Percentiles rank a stretch among this genome's conserved stretches.
Evolutionary conservation across 2,329 filamentous ascomycete species (phyloP).

Genomic region (Cytospora mali): DNA sequence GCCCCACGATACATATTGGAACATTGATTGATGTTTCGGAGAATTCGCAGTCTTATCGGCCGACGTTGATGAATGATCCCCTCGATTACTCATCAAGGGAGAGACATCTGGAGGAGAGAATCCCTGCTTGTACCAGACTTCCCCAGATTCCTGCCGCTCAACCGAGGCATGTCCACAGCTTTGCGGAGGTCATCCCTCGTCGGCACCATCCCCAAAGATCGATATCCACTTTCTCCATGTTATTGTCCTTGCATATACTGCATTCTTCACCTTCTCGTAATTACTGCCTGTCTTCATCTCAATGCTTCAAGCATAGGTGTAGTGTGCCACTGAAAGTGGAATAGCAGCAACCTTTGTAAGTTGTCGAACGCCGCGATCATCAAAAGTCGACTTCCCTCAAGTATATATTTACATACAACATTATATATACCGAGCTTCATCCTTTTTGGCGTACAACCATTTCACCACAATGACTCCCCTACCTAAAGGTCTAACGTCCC

Average conservation of each 20-base stretch:
- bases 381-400: background rate
- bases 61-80: background rate
- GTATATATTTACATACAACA: background rate
- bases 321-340: background rate
- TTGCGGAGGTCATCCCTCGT: too few species aligned
- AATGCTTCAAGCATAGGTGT: background rate
- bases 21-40: too few species aligned
- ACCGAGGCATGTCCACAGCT: background rate
- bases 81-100: background rate
- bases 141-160: background rate
- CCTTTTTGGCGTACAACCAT: background rate
- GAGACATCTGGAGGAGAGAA: background rate
- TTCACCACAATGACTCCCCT: conserved; percentile 15
- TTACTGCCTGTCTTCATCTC: too few species aligned
- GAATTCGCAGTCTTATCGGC: too few species aligned
- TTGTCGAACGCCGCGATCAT: background rate
- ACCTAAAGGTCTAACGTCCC: conserved; percentile 32
- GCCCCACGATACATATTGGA: too few species aligned
- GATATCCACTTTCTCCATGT: background rate
- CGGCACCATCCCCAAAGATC: background rate
- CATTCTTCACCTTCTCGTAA: background rate
- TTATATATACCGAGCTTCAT: background rate
- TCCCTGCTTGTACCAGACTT: too few species aligned
- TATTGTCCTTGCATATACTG: background rate
- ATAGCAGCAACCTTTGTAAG: background rate